These are phyloP conservation scores for Emiliania huxleyi DNA, from an alignment of 78 protist genomes.

Conservation along the genomic window DNA sequence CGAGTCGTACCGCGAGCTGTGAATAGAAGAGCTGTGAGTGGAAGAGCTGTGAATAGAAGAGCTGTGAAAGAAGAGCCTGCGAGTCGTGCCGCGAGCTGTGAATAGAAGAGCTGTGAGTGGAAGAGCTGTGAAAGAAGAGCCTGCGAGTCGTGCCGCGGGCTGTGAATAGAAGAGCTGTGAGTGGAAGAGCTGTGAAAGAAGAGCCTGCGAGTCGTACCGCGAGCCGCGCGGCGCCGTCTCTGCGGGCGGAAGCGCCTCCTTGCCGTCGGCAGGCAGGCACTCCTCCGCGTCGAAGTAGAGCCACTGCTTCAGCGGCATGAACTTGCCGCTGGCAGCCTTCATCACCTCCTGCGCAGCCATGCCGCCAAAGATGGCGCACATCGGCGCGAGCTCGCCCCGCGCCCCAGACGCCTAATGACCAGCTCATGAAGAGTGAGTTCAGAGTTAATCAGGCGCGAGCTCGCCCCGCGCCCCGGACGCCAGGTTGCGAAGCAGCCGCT, in stretches of 20 bases:
- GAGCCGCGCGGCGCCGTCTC: conserved; percentile 2
- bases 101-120: too few relatives aligned
- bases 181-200: too few relatives aligned
- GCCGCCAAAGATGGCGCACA: conserved; percentile 53
- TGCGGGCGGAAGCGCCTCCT: background rate
- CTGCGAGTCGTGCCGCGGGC: too few relatives aligned
- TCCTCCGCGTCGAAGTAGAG: conserved; percentile 83
- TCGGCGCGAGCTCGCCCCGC: background rate
- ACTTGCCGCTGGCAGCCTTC: conserved; percentile 95
- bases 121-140: too few relatives aligned
- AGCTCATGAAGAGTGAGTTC: too few relatives aligned
- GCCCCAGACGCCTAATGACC: background rate
- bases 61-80: too few relatives aligned
- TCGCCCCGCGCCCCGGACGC: background rate
- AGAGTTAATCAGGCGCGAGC: too few relatives aligned
- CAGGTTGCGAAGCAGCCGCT: conserved; percentile 18
- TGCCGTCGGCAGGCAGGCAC: conserved; percentile 62
- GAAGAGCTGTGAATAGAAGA: too few relatives aligned
- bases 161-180: too few relatives aligned
- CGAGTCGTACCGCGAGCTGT: conserved; percentile 80
- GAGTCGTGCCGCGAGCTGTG: too few relatives aligned
- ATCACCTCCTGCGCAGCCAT: conserved; percentile 79
- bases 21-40: too few relatives aligned
- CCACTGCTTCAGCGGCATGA: conserved; percentile 84
- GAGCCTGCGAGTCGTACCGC: conserved; percentile 89